Evolutionary conservation across 75 land plant genomes (phyloP).

Genomic region (Pinus tabuliformis): DNA sequence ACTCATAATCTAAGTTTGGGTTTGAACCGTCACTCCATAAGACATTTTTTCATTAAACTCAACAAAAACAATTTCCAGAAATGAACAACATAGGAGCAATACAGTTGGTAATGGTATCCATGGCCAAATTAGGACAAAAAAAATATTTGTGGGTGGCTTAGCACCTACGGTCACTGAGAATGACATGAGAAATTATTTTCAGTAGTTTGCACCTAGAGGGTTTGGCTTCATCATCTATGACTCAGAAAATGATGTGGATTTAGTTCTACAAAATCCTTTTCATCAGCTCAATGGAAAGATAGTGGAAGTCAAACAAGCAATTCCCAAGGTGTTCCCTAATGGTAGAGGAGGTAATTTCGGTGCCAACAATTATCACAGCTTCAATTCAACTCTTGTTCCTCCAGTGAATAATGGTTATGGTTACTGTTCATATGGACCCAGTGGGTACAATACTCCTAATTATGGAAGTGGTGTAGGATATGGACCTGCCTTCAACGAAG

Average conservation of each 20-base stretch:
- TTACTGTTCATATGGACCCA: conserved; percentile 53
- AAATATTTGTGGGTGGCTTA: conserved; percentile 53
- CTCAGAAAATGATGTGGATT: conserved; percentile 45
- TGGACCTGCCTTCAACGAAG: conserved; percentile 26
- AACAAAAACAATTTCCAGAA: conserved; percentile 58
- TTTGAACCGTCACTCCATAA: no score
- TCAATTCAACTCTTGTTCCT: neutral
- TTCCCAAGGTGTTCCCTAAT: conserved; percentile 16
- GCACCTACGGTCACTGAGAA: conserved; percentile 40
- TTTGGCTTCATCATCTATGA: conserved; percentile 49
- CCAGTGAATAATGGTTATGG: conserved; percentile 37
- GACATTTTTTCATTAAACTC: no score
- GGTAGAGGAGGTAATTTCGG: neutral
- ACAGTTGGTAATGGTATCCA: conserved; percentile 21
- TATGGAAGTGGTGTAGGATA: no score
- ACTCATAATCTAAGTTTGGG: no score
- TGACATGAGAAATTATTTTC: conserved; percentile 43
- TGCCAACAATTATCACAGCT: conserved; percentile 14
- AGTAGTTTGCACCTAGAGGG: conserved; percentile 46
- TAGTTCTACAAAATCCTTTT: conserved; percentile 28
- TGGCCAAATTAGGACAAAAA: conserved; percentile 17
- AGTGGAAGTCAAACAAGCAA: conserved; percentile 38
- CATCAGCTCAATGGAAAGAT: conserved; percentile 44
- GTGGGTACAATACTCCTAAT: conserved; percentile 2
- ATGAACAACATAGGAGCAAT: conserved; percentile 44